These are phyloP conservation scores for Backusella tarrabulga DNA, from an alignment of 192 early-diverging fungal species.

Conservation along the genomic window DNA sequence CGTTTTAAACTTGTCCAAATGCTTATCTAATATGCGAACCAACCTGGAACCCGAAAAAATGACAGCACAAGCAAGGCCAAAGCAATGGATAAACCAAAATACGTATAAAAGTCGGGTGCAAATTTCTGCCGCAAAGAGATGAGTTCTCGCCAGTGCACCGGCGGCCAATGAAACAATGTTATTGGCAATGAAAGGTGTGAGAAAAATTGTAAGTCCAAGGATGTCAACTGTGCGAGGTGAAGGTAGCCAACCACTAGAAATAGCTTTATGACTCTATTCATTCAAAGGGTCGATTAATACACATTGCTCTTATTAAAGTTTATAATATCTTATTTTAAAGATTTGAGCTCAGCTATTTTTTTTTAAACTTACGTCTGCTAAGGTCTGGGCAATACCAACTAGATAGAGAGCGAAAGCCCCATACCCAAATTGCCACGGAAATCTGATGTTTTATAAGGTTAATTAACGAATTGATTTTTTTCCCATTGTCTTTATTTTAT, in stretches of 20 bases:
- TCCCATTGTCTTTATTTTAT: not conserved
- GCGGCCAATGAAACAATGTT: slow-evolving; percentile 21
- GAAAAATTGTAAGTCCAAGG: slow-evolving; percentile 17
- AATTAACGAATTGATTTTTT: not conserved
- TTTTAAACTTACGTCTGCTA: slow-evolving; percentile 23
- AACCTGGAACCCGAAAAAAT: slow-evolving; percentile 21
- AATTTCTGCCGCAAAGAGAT: slow-evolving; percentile 6
- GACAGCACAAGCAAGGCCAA: slow-evolving; percentile 12
- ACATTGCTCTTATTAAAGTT: not conserved
- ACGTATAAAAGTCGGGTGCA: slow-evolving; percentile 26
- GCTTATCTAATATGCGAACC: slow-evolving; percentile 12
- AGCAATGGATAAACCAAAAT: slow-evolving; percentile 29
- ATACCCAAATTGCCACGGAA: slow-evolving; percentile 35
- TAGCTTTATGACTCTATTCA: slow-evolving; percentile 27
- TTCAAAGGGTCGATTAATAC: not conserved
- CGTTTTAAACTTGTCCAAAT: slow-evolving; percentile 16
- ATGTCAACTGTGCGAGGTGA: slow-evolving; percentile 22
- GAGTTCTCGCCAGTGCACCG: slow-evolving; percentile 12
- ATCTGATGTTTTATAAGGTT: not conserved
- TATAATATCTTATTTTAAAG: not conserved
- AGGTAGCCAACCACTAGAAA: slow-evolving; percentile 27
- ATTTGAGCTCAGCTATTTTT: not conserved
- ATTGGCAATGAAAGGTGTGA: slow-evolving; percentile 22
- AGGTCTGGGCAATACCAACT: slow-evolving; percentile 33
- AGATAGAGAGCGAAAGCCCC: slow-evolving; percentile 24